Evolutionary conservation across 2,329 filamentous ascomycete genomes (phyloP).

Genomic region (Hypoxylon sp.): DNA sequence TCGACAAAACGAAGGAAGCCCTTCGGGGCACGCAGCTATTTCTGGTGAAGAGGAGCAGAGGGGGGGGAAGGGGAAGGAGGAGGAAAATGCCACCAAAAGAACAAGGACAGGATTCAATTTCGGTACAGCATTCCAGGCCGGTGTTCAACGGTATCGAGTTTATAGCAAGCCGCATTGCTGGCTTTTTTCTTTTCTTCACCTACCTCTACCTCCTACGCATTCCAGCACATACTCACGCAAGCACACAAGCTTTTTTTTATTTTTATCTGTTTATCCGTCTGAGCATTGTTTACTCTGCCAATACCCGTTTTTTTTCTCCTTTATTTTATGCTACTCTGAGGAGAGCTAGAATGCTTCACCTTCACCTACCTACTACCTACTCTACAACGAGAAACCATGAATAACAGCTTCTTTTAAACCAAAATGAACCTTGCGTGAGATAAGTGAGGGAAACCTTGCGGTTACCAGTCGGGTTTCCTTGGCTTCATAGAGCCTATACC

Average conservation of each 20-base stretch:
- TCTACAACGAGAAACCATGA: background rate
- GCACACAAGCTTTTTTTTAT: slow-evolving; percentile 11
- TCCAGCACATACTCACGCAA: slow-evolving; percentile 4
- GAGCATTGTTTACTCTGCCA: slow-evolving; percentile 21
- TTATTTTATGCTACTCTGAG: slow-evolving; percentile 1
- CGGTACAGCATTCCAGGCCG: slow-evolving; percentile 27
- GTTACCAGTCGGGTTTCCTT: background rate
- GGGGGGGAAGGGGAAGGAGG: slow-evolving; percentile 2
- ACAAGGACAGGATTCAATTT: slow-evolving; percentile 13
- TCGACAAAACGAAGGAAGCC: slow-evolving; percentile 7
- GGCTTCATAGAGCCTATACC: background rate
- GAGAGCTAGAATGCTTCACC: slow-evolving; percentile 2
- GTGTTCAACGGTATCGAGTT: slow-evolving; percentile 22
- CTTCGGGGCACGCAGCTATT: slow-evolving; percentile 16
- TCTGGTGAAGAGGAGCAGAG: slow-evolving; percentile 5
- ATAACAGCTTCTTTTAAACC: background rate
- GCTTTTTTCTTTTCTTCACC: background rate
- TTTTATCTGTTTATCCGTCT: slow-evolving; percentile 8
- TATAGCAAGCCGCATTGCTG: slow-evolving; percentile 13
- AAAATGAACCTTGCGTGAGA: background rate
- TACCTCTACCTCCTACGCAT: slow-evolving; percentile 4
- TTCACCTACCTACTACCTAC: too few species aligned
- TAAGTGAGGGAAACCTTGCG: background rate
- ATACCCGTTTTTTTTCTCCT: slow-evolving; percentile 25
- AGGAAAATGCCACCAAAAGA: slow-evolving; percentile 9